A percentile compares a stretch with the other conserved stretches of the same genome.
phyloP scores from a whole-genome alignment of 2,329 filamentous ascomycete species.

The Arthrinium phaeospermum region DNA sequence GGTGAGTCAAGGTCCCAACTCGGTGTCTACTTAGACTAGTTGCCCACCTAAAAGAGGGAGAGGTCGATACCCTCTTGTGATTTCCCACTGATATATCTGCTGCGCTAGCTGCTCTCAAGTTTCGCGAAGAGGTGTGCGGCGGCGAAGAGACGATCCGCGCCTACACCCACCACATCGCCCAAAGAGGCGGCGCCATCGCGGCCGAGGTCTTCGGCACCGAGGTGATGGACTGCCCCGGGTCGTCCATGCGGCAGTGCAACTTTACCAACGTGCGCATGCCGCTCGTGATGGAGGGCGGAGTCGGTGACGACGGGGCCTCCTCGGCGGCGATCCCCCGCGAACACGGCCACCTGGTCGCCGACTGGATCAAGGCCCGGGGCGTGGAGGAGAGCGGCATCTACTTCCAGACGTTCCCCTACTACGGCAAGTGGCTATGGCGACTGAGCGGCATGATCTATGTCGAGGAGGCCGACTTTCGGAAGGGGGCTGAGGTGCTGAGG shows the following conservation, averaged over 20 bases:
- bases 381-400: constrained; percentile 57
- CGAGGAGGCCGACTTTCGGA: constrained; percentile 62
- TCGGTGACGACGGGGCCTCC: not conserved
- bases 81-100: too few relatives aligned
- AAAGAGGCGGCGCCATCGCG: constrained; percentile 54
- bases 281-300: constrained; percentile 34
- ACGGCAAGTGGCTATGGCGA: constrained; percentile 62
- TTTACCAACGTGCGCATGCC: constrained; percentile 67
- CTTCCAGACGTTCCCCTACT: constrained; percentile 60
- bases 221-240: constrained; percentile 56
- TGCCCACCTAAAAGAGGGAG: too few relatives aligned
- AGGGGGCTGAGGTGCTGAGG: constrained; percentile 32
- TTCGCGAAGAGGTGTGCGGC: constrained; percentile 59
- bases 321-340: not conserved
- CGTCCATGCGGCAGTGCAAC: constrained; percentile 50
- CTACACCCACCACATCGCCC: constrained; percentile 58
- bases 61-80: not conserved
- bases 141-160: constrained; percentile 62
- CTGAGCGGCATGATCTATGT: constrained; percentile 70
- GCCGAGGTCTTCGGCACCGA: constrained; percentile 62
- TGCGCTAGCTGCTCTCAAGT: constrained; percentile 58
- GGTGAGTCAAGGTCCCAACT: constrained; percentile 25
- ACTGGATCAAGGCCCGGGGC: constrained; percentile 52
- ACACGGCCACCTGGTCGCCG: constrained; percentile 39
- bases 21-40: too few relatives aligned